Evolutionary conservation across 495 filamentous ascomycete genomes (phyloP).

Genomic region (Talaromyces thailandensis): DNA sequence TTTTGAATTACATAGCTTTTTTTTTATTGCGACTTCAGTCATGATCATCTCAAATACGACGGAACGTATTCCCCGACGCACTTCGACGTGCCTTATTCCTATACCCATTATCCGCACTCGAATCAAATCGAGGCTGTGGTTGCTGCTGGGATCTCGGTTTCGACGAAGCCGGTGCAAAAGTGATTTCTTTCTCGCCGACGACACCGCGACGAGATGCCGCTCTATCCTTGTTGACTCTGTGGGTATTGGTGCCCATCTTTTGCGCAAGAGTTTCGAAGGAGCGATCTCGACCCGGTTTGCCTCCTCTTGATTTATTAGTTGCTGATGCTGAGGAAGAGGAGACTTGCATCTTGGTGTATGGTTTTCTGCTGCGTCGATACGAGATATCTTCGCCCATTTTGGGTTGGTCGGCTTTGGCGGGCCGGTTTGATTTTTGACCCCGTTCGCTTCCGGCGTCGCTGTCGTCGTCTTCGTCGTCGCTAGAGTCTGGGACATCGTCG

Average conservation of each 20-base stretch:
- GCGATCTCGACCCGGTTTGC: constrained; percentile 29
- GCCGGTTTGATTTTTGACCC: constrained; percentile 19
- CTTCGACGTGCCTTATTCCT: constrained; percentile 39
- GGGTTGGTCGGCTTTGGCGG: constrained; percentile 11
- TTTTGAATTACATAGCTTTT: background rate
- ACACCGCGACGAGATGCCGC: constrained; percentile 40
- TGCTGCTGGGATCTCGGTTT: constrained; percentile 21
- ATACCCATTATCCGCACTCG: constrained; percentile 11
- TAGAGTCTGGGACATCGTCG: constrained; percentile 36
- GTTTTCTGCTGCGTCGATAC: constrained; percentile 38
- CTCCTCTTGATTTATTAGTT: background rate
- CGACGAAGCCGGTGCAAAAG: constrained; percentile 58
- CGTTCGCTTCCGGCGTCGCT: constrained; percentile 27
- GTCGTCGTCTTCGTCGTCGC: constrained; percentile 34
- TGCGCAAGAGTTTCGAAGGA: constrained; percentile 66
- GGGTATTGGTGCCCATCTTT: constrained; percentile 26
- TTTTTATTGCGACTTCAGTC: background rate
- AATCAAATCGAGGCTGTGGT: constrained; percentile 16
- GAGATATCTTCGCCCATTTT: constrained; percentile 13
- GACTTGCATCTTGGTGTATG: constrained; percentile 49
- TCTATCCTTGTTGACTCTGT: constrained; percentile 15
- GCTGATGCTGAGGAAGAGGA: constrained; percentile 37
- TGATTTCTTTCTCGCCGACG: constrained; percentile 77
- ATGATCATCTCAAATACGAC: constrained; percentile 31
- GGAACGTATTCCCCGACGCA: constrained; percentile 45